phyloP scores from a whole-genome alignment of 2,329 filamentous ascomycete genomes.

The Colletotrichum cereale region DNA sequence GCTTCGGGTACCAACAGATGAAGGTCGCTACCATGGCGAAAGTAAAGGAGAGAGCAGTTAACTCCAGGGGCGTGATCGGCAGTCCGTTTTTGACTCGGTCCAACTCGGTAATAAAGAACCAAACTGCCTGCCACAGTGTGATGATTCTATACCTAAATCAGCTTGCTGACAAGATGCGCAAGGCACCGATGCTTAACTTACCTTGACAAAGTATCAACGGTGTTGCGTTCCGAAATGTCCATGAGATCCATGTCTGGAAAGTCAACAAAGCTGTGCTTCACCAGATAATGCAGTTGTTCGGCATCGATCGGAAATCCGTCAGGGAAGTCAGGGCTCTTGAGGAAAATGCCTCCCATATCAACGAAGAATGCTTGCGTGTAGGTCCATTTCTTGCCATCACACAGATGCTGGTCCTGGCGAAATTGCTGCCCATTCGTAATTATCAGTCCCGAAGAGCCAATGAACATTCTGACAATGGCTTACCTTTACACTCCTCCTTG shows the following conservation, averaged over 20 bases:
- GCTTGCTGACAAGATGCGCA: not conserved
- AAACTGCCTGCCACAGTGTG: slow-evolving; percentile 44
- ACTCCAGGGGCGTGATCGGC: slow-evolving; percentile 46
- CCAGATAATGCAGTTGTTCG: slow-evolving; percentile 49
- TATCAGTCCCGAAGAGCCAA: not conserved
- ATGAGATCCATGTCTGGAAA: slow-evolving; percentile 44
- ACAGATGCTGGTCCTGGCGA: slow-evolving; percentile 40
- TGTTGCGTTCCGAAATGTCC: slow-evolving; percentile 48
- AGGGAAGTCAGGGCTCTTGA: slow-evolving; percentile 47
- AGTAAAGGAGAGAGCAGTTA: slow-evolving; percentile 46
- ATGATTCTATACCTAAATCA: slow-evolving; percentile 36
- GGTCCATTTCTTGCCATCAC: slow-evolving; percentile 49
- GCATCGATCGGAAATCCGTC: slow-evolving; percentile 52
- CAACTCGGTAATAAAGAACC: slow-evolving; percentile 44
- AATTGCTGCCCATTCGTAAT: slow-evolving; percentile 7
- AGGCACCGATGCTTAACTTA: slow-evolving; percentile 14
- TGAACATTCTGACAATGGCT: not conserved
- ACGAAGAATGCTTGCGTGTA: slow-evolving; percentile 55
- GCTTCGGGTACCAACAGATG: slow-evolving; percentile 44
- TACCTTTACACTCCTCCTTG: slow-evolving; percentile 49
- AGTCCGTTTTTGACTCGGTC: slow-evolving; percentile 39
- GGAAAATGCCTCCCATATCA: slow-evolving; percentile 55
- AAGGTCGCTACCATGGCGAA: slow-evolving; percentile 43
- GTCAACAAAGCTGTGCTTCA: slow-evolving; percentile 47
- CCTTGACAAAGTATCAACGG: slow-evolving; percentile 47